Base-by-base conservation (phyloP, 225 moss, liverwort and hornwort genomes). In the Takakia lepidozioides region DNA sequence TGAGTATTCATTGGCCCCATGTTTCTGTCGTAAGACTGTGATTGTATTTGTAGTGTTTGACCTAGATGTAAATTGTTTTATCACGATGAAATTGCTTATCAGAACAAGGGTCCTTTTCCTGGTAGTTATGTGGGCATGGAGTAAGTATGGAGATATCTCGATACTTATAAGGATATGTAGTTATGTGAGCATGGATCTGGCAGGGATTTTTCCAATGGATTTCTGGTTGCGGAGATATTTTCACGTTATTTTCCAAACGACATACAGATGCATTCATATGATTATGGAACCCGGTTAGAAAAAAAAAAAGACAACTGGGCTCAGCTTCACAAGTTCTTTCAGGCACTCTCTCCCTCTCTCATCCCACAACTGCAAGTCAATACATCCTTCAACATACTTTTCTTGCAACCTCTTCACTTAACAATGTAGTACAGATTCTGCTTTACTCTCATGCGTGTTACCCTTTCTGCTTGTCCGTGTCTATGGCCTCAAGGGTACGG, bases 181-280 rank as follows among this genome's bases (percentile, higher is more conserved):
- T n/a, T n/a, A n/a, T 25, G 1, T 20, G 20, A 17, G 18, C 11
- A 21, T 15, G 25, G 5, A 38, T 46, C 10, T 61, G 48, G 58
- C 28, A 95, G 93, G 28, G 89, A 95, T 58, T 95, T 95, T 56
- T 84, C 93, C 5, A 95, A 95, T 48, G 89, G 90, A 26, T 95
- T 95, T 61, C 56, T 95, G 63, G 90, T 95, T 59, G 93, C 89
- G 4, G 90, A 95, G 62, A 95, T 95, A 26, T 90, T 89, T 59
- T 95, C 90, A 2, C 82, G 73, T 24, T 95, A 86, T 50, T 95
- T 82, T 9, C 93, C 89, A 19, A 69, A 59, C 7, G 82, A 86
- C n/a, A 61, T 95, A 1, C 80, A 84, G 22, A 95, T 95, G 89
- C 93, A 95, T 58, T 95, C 89, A 3, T 90, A 76, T 47, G 93